phyloP scores from a whole-genome alignment of 73 alveolate genomes.

The Uronychia setigera region DNA sequence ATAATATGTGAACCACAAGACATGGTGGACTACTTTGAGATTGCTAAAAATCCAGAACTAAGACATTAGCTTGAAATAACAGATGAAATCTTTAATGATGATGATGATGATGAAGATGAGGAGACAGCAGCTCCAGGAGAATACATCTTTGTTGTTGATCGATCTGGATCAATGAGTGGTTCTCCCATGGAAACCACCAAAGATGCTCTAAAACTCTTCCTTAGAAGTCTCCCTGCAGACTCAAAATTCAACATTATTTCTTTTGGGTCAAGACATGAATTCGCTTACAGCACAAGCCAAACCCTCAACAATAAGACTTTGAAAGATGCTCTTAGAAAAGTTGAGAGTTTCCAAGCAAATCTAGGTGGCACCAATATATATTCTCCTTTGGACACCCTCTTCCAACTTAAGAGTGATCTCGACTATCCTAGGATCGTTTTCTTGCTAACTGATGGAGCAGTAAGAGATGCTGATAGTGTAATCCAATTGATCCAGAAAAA shows the following conservation, averaged over 20 bases:
- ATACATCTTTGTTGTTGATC: slow-evolving; percentile 43
- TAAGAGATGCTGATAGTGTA: slow-evolving; percentile 50
- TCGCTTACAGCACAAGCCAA: background rate
- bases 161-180: slow-evolving; percentile 62
- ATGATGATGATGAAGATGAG: background rate
- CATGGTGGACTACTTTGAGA: background rate
- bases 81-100: background rate
- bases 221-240: slow-evolving; percentile 46
- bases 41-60: background rate
- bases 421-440: slow-evolving; percentile 25
- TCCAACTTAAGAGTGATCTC: background rate
- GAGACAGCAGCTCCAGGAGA: slow-evolving; percentile 1
- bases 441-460: slow-evolving; percentile 88
- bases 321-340: slow-evolving; percentile 17
- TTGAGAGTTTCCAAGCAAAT: slow-evolving; percentile 27
- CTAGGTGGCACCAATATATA: slow-evolving; percentile 56
- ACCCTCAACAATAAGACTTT: slow-evolving; percentile 22
- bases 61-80: too few relatives aligned
- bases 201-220: slow-evolving; percentile 55
- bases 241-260: slow-evolving; percentile 25
- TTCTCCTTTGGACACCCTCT: slow-evolving; percentile 29
- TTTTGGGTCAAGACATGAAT: slow-evolving; percentile 15
- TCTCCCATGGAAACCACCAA: slow-evolving; percentile 41
- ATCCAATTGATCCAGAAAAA: slow-evolving; percentile 45
- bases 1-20: too few relatives aligned